Percentiles rank a stretch among this genome's conserved stretches.
These are phyloP conservation scores for Kockovaella imperatae DNA, from an alignment of 768 basidiomycete genomes.

Conservation along the genomic window DNA sequence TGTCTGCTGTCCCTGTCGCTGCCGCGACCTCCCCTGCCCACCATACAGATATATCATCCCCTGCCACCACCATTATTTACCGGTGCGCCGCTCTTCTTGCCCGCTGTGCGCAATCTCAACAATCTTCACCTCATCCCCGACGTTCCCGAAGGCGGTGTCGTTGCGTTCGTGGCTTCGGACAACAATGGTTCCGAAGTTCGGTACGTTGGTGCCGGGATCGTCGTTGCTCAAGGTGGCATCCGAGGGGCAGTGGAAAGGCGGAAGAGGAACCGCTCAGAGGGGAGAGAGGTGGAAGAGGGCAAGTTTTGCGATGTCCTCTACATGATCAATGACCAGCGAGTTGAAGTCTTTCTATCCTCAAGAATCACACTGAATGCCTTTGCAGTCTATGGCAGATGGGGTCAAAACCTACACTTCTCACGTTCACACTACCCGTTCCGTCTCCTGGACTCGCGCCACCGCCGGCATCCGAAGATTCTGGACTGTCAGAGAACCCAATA, in stretches of 20 bases:
- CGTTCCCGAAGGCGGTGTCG: slow-evolving; percentile 26
- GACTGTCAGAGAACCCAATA: not conserved
- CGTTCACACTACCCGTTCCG: slow-evolving; percentile 23
- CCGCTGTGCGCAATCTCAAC: slow-evolving; percentile 31
- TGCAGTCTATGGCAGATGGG: slow-evolving; percentile 41
- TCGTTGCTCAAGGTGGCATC: slow-evolving; percentile 34
- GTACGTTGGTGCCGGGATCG: slow-evolving; percentile 34
- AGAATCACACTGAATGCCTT: not conserved
- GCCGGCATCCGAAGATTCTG: slow-evolving; percentile 3
- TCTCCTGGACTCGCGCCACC: slow-evolving; percentile 12
- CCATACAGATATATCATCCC: slow-evolving; percentile 36
- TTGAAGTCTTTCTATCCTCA: not conserved
- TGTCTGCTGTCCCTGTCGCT: slow-evolving; percentile 16
- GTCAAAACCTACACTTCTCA: slow-evolving; percentile 17
- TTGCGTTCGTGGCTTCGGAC: slow-evolving; percentile 27
- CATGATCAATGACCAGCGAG: slow-evolving; percentile 40
- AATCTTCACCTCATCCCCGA: slow-evolving; percentile 32
- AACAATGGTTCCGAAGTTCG: slow-evolving; percentile 11
- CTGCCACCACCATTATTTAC: slow-evolving; percentile 38
- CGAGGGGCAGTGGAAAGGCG: slow-evolving; percentile 33
- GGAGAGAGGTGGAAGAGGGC: slow-evolving; percentile 31
- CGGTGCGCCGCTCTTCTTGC: slow-evolving; percentile 41
- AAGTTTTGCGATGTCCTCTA: slow-evolving; percentile 38
- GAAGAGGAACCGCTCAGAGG: slow-evolving; percentile 17
- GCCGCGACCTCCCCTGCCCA: slow-evolving; percentile 22